Evolutionary conservation across 768 basidiomycete genomes (phyloP).

Genomic region (Pulveroboletus ravenelii): DNA sequence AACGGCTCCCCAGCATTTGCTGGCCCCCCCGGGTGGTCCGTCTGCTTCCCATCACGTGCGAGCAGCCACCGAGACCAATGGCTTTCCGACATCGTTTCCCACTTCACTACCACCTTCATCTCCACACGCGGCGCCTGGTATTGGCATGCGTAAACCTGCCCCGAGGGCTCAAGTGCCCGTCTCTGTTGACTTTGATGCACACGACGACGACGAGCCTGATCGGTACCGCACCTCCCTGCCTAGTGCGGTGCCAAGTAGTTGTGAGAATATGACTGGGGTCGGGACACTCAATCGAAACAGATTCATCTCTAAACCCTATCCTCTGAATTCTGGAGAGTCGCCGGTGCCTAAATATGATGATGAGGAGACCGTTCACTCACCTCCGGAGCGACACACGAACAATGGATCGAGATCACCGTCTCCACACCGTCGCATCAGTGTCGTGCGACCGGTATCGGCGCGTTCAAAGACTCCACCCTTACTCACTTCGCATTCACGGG

Average conservation of each 20-base stretch:
- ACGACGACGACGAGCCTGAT: conserved; percentile 30
- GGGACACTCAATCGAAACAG: conserved; percentile 37
- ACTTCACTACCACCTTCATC: conserved; percentile 14
- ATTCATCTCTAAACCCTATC: conserved; percentile 21
- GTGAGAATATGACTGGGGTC: conserved; percentile 64
- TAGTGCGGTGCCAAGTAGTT: conserved; percentile 48
- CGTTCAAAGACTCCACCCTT: conserved; percentile 40
- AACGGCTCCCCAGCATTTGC: conserved; percentile 27
- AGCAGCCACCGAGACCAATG: conserved; percentile 31
- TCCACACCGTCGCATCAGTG: conserved; percentile 23
- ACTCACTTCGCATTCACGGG: conserved; percentile 28
- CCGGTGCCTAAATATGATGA: conserved; percentile 11
- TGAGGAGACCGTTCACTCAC: conserved; percentile 14
- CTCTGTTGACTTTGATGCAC: conserved; percentile 44
- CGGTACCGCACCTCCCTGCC: conserved; percentile 44
- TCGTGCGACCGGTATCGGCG: conserved; percentile 32
- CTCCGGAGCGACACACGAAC: conserved; percentile 15
- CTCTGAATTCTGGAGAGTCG: conserved; percentile 7
- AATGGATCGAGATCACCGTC: conserved; percentile 22
- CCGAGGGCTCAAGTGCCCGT: conserved; percentile 61
- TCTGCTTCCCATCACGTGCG: conserved; percentile 30
- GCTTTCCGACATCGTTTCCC: conserved; percentile 16
- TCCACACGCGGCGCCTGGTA: conserved; percentile 29
- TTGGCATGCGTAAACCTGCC: conserved; percentile 55
- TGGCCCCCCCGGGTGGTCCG: conserved; percentile 10